Base-by-base conservation (phyloP, 768 basidiomycete genomes). In the Neoboletus brunneissimus region DNA sequence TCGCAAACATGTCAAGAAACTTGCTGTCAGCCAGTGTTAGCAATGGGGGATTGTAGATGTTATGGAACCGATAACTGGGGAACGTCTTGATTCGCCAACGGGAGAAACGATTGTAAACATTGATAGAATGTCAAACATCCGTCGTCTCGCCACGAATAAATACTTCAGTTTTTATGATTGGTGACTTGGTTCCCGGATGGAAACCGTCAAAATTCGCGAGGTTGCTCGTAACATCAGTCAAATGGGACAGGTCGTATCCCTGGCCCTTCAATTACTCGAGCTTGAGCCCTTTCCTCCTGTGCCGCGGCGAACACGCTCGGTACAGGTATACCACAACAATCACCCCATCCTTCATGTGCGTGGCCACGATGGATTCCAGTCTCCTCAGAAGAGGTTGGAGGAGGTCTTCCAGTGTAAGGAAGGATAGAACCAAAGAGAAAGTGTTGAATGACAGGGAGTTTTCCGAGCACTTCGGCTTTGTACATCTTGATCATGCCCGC, bases 401-500 rank as follows among this genome's bases (percentile, higher is more conserved):
- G 75, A 1, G 76, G 67, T 7, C 86, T 83, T 0, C 87, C 89
- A 18, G 85, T 82, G 67, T 86, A 91, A 0, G 78, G 69, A 2
- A 89, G 81, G 61, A 97, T 76, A 1, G 86, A 86, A 7, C 97
- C 96, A 63, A 98, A 98, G 44, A 95, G 78, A 72, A 98, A 95
- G 73, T 99, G 97, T 72, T 98, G 96, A 37, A 92, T 83, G 54
- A 99, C 94, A 2, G 97, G 96, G 3, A 98, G 85, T 66, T 98
- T 98, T 56, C 88, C 89, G 12, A 98, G 79, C 0, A 99, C 96
- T 72, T 99, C 95, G 37, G 93, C 95, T 43, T 80, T 79, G 75
- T 95, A 98, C 96, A 99, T 98, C 72, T 98, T 99, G 73, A 91
- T 80, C 93, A 99, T 97, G 4, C 96, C 96, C 6, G 79, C 73